Base-by-base conservation (phyloP, 1,284 basidiomycete species). In the Papiliotrema laurentii region DNA sequence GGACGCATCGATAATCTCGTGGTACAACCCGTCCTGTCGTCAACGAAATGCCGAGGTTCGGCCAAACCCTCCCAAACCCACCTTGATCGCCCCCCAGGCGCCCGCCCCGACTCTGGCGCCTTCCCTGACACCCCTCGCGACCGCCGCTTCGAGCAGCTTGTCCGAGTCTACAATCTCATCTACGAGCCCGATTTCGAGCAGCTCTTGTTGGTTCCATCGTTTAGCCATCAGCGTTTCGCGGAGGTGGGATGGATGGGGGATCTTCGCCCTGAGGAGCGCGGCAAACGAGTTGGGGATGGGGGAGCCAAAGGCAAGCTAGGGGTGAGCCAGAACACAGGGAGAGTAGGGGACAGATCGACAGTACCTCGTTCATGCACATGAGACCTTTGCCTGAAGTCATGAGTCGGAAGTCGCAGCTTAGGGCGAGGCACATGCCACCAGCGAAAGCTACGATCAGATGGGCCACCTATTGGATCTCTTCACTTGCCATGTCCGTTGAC, bases 281-380 rank as follows among this genome's bases (percentile, higher is more conserved):
- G 82, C 78, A 60, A 92, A 84, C 0, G 84, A 84, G 45, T 81
- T 76, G 0, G 89, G 89, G 77, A 86, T 83, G 0, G 82, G 78
- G 14, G 88, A 86, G 40, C 88, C 89, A 61, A 92, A 89, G 65
- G 85, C 83, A 43, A 91, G 77, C 87, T 89, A 54, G 0, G 18
- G 10, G 25, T 21, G 41, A 5, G 1, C 19, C 14, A 5, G 22
- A 19, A 28, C 4, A 21, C 13, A 33, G 40, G 36, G 6, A 9
- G 19, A 33, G 22, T n/a, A n/a, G n/a, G n/a, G n/a, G n/a, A 37
- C n/a, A 60, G 43, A 56, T 58, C 18, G 60, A 64, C 31, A 41
- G 44, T 6, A 21, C 86, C 76, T 97, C 92, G 68, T 96, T 96
- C 90, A 96, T 94, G 69, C 83, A 89, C 51, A 90, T 75, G 83